These are phyloP conservation scores for Pelargonium nanum DNA, from an alignment of 345 rosid species.

Conservation along the genomic window DNA sequence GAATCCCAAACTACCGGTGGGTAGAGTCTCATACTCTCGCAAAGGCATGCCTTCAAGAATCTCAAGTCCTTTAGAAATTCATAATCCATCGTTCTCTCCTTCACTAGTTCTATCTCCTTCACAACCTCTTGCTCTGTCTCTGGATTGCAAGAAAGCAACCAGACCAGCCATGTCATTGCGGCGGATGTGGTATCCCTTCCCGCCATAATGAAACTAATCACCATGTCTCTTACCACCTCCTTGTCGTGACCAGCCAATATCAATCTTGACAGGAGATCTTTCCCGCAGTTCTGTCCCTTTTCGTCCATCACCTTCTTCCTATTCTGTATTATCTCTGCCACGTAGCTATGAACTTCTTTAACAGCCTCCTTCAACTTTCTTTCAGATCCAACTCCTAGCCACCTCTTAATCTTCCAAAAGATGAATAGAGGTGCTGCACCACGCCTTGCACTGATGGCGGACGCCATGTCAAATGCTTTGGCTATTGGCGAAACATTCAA, in stretches of 20 bases:
- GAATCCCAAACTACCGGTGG: slow-evolving; percentile 73
- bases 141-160: slow-evolving; percentile 36
- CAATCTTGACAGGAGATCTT: slow-evolving; percentile 39
- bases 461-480: slow-evolving; percentile 43
- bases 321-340: slow-evolving; percentile 15
- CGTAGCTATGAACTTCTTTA: slow-evolving; percentile 20
- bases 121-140: slow-evolving; percentile 24
- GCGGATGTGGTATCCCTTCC: slow-evolving; percentile 67
- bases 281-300: not conserved
- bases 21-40: slow-evolving; percentile 64
- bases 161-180: slow-evolving; percentile 55
- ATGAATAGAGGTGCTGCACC: slow-evolving; percentile 36
- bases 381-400: slow-evolving; percentile 48
- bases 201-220: slow-evolving; percentile 52
- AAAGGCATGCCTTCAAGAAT: slow-evolving; percentile 44
- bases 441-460: slow-evolving; percentile 49
- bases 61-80: slow-evolving; percentile 32
- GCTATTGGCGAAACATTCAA: slow-evolving; percentile 29
- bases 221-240: slow-evolving; percentile 39
- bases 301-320: slow-evolving; percentile 23
- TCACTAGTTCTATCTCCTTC: slow-evolving; percentile 23
- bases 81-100: slow-evolving; percentile 14
- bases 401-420: slow-evolving; percentile 57
- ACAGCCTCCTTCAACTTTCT: slow-evolving; percentile 36
- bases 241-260: slow-evolving; percentile 30